A percentile compares a stretch with the other conserved stretches of the same genome.
Evolutionary conservation across 192 early-diverging fungal species (phyloP).

Genomic region (Linnemannia exigua): DNA sequence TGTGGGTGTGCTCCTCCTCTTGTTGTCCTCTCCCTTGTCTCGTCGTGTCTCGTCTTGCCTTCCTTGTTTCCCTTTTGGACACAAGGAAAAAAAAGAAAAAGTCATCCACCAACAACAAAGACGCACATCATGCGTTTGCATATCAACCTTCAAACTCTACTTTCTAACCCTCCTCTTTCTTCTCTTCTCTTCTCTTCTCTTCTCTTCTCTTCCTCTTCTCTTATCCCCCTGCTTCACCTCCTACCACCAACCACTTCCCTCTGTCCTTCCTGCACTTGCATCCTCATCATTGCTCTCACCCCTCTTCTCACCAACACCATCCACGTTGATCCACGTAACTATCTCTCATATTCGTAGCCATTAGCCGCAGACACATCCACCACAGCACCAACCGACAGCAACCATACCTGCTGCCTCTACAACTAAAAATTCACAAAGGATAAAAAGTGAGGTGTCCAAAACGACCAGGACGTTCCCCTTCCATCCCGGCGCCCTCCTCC

Average conservation of each 20-base stretch:
- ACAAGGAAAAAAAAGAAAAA: neutral
- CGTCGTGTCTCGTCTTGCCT: too few relatives aligned
- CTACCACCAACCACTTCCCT: neutral
- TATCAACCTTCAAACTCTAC: neutral
- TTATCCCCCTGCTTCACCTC: neutral
- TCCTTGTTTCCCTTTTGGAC: neutral
- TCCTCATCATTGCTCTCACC: neutral
- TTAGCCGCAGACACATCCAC: neutral
- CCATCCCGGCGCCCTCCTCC: neutral
- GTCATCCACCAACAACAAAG: neutral
- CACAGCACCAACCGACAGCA: too few relatives aligned
- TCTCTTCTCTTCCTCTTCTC: neutral
- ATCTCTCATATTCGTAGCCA: neutral
- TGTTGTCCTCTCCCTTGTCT: too few relatives aligned
- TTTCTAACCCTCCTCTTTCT: neutral
- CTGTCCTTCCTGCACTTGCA: neutral
- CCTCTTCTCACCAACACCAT: neutral
- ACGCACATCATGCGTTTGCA: slow-evolving; percentile 5
- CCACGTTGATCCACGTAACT: neutral
- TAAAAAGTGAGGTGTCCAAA: neutral
- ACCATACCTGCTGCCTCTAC: neutral
- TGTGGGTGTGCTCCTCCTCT: too few relatives aligned
- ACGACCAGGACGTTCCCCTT: neutral
- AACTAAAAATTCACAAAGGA: neutral
- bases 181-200: neutral